phyloP scores from a whole-genome alignment of 1,284 basidiomycete species.

The Rhodotorula glutinis region DNA sequence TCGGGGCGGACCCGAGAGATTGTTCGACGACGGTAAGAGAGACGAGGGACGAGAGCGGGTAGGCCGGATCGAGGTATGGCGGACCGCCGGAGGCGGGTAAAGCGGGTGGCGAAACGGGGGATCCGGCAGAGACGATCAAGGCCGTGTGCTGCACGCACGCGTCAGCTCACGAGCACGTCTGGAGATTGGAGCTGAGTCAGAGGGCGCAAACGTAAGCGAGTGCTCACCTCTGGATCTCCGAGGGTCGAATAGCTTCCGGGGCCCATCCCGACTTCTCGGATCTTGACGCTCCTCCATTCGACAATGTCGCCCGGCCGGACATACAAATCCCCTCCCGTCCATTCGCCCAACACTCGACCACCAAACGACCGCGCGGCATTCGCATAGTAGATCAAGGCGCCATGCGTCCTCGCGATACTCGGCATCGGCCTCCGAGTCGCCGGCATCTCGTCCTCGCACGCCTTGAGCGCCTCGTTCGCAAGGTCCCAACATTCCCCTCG shows the following conservation, averaged over 20 bases:
- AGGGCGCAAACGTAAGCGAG: too few species aligned
- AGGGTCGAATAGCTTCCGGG: conserved; percentile 7
- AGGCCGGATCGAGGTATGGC: background rate
- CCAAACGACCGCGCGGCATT: conserved; percentile 42
- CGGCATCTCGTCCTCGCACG: conserved; percentile 33
- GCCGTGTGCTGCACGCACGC: conserved; percentile 38
- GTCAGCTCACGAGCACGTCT: too few species aligned
- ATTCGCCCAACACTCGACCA: conserved; percentile 49
- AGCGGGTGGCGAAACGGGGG: background rate
- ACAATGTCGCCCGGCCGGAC: conserved; percentile 59
- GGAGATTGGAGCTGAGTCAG: too few species aligned
- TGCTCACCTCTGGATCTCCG: conserved; percentile 35
- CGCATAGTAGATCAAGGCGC: conserved; percentile 57
- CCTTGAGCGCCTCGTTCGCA: conserved; percentile 55
- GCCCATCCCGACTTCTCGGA: conserved; percentile 11
- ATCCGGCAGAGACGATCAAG: conserved; percentile 31
- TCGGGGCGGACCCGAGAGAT: conserved; percentile 37
- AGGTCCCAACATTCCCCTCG: conserved; percentile 61
- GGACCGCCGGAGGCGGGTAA: background rate
- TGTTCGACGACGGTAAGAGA: conserved; percentile 45
- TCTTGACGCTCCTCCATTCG: conserved; percentile 52
- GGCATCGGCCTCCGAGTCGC: conserved; percentile 49
- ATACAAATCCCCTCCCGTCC: conserved; percentile 58
- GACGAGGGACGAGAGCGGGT: conserved; percentile 34
- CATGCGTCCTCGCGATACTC: conserved; percentile 57